Evolutionary conservation across 169 alveolate genomes (phyloP), one percentile per base, ranked within the genome.

Genomic region (Cryptosporidium ryanae): DNA sequence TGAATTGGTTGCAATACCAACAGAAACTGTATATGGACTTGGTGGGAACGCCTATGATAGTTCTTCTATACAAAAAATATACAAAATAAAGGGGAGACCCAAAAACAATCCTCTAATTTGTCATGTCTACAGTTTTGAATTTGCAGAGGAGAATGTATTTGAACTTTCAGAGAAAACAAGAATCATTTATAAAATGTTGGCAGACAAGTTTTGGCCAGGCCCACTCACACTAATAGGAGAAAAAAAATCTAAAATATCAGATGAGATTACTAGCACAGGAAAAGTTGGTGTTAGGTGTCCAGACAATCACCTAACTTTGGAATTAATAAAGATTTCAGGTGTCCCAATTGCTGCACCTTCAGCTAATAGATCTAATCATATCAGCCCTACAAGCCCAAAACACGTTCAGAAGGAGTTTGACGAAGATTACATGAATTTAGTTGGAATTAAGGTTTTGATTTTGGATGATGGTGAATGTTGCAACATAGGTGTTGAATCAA

Each of bases 11-110:
- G 96, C 98, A 34, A 93, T 97, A 81, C 99, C 99, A 25, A 97
- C 99, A 0, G 99, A 97, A 82, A 97, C 99, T 4, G 99, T 97
- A 6, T 97, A 97, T 89, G 99, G 99, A 5, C 89, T 97, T 66
- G 99, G 98, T 34, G 99, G 98, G 5, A 97, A 97, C 93, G 98
- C 98, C 15, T 91, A 94, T 57, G 91, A 95, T 89, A 95, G 90
- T 15, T 91, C 90, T 31, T 97, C 99, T 2, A 91, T 97, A 38
- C 44, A 65, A 29, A 90, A 90, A 21, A 97, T 97, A 23, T 97
- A 96, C 90, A 70, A 84, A 66, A 93, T 97, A 65, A 97, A 97
- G 90, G 95, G 93, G 27, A 81, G 99, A 59, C 99, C 99, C 10
- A 89, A 94, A 55, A 96, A 95, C 54, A 98, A 97, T 91, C 99